Base-by-base conservation (phyloP, 2,329 filamentous ascomycete species). In the Clonostachys rhizophaga region DNA sequence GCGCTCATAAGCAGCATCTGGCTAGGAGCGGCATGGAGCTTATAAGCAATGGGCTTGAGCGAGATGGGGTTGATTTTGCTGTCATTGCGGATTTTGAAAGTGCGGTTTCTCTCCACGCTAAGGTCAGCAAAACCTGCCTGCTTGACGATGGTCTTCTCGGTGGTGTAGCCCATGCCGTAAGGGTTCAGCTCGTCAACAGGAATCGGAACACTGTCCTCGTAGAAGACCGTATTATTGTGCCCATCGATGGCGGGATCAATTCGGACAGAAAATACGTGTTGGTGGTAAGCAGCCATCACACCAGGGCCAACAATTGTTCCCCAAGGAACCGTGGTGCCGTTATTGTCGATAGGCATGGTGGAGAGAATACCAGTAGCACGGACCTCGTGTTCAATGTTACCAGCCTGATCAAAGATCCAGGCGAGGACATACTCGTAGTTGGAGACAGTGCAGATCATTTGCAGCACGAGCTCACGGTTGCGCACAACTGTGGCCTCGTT, bases 211-310 rank as follows among this genome's bases (percentile, higher is more conserved):
- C 61, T 61, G 34, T 72, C 67, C 18, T 71, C 65, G 1, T 66
- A 49, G 2, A 64, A 57, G 2, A 83, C 61, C 0, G 78, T 77
- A 58, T 85, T 86, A 1, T 62, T 58, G 54, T 75, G 67, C 1
- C 81, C 81, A 53, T 86, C 81, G 35, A 86, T 68, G 4, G 79
- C 77, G 0, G 82, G 81, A 54, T 87, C 83, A 14, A 87, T 77
- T 1, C 83, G 74, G 33, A 82, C 59, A n/a, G 70, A 75, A 57
- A 87, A 87, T 34, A 87, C 71, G 60, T 87, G 83, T 56, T 87
- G 84, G 50, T 87, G 83, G 57, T 86, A 83, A 18, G 81, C 79
- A 0, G 83, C 84, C 5, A 86, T 60, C 0, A 81, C 78, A 0
- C 83, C 83, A 0, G 78, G 75, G 0, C 73, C 72, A 4, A 87